A percentile compares a stretch with the other conserved stretches of the same genome.
Conservation (phyloP, 805 yeast genomes). For the Candida maris region DNA sequence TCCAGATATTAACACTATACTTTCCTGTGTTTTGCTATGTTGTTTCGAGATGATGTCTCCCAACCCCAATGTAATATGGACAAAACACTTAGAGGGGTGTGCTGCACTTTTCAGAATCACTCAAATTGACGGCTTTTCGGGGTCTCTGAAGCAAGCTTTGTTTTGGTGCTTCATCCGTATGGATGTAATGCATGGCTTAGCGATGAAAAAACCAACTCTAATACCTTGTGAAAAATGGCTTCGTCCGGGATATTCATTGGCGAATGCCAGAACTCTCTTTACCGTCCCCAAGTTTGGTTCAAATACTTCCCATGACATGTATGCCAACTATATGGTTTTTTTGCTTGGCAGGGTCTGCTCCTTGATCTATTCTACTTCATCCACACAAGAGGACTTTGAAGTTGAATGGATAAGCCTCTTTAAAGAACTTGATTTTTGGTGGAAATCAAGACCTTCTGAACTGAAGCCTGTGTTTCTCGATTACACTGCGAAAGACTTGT, state of each 20-base stretch:
- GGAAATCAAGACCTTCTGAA: slow-evolving; percentile 29
- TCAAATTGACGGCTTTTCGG: slow-evolving; percentile 37
- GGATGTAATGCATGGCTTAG: slow-evolving; percentile 40
- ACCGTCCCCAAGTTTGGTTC: slow-evolving; percentile 10
- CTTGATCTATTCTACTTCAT: slow-evolving; percentile 24
- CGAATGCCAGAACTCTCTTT: slow-evolving; percentile 24
- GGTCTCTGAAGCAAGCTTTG: slow-evolving; percentile 33
- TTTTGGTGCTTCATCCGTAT: slow-evolving; percentile 44
- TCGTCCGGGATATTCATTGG: slow-evolving; percentile 22
- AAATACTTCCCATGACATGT: slow-evolving; percentile 27
- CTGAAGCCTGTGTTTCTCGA: slow-evolving; percentile 29
- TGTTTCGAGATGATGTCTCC: slow-evolving; percentile 42
- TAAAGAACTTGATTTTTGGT: slow-evolving; percentile 37
- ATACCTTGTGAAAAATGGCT: slow-evolving; percentile 35
- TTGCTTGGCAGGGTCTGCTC: slow-evolving; percentile 36
- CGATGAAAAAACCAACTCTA: slow-evolving; percentile 37
- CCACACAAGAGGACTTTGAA: slow-evolving; percentile 27
- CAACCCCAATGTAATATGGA: slow-evolving; percentile 36
- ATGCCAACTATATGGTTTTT: slow-evolving; percentile 40
- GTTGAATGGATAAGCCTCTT: slow-evolving; percentile 36
- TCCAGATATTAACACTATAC: slow-evolving; percentile 16
- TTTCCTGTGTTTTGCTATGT: slow-evolving; percentile 28
- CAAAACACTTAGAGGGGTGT: slow-evolving; percentile 42
- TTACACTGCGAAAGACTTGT: slow-evolving; percentile 29
- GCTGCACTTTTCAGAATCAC: slow-evolving; percentile 35